Evolutionary conservation across 2,329 filamentous ascomycete genomes (phyloP), one percentile per base, ranked within the genome.

Genomic region (Aspergillus japonicus): DNA sequence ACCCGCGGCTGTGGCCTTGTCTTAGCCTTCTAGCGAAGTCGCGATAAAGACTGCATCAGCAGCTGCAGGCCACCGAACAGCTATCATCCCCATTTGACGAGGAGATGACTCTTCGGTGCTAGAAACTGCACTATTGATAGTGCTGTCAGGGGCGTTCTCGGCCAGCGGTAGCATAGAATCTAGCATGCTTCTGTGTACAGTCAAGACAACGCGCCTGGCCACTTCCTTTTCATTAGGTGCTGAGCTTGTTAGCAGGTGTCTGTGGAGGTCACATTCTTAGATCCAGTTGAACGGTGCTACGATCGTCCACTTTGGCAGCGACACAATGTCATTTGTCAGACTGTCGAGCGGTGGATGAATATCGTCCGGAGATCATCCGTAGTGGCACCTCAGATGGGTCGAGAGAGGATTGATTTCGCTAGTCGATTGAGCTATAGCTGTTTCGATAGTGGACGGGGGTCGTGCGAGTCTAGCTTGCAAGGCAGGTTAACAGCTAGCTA

Each of bases 291-390:
- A 44, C 39, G 16, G 39, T 44, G 39, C 39, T 44, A 44, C 39
- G 39, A 44, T 44, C 39, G 16, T 2, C 16, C 39, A 19, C 16
- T 19, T 16, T 8, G 16, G 39, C 6, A 44, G 39, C 39, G 6
- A 44, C 16, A 44, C 16, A 44, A 29, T 50, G 48, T 21, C 48
- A 50, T 29, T 26, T 31, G 48, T 29, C 29, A 23, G 52, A 42
- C 24, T 33, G n/a, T 48, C 5, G 44, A 8, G 24, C 24, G 23
- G 21, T 42, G 26, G 23, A 31, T 35, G 47, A 42, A 12, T 21
- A 47, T 24, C 26, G n/a, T 44, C 19, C 47, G 53, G 42, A 55
- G 53, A 55, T 55, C 42, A 35, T 55, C 42, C 42, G 53, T 42
- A 48, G 33, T 23, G 42, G 53, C 39, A 48, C 53, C 53, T 29